Evolutionary conservation across 306 rosid species (phyloP).

Genomic region (Dryas drummondii): DNA sequence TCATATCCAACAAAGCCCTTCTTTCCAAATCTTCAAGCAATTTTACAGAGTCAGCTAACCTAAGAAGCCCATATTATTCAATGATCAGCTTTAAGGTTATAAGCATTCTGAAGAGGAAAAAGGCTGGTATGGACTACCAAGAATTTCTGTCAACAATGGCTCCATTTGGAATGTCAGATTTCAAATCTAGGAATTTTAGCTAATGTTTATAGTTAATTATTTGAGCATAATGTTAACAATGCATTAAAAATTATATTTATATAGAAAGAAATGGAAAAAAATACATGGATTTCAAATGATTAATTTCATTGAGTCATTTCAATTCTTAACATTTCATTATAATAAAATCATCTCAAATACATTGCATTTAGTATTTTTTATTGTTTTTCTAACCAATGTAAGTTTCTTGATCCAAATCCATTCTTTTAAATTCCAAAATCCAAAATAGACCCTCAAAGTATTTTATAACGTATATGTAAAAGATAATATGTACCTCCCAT

Average conservation of each 20-base stretch:
- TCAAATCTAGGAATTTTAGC: not conserved
- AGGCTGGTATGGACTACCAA: not conserved
- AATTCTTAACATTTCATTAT: not conserved
- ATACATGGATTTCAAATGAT: not conserved
- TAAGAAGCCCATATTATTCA: slow-evolving; percentile 37
- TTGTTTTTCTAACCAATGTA: not conserved
- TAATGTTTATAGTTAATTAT: not conserved
- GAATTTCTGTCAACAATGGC: not conserved
- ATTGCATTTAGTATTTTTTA: not conserved
- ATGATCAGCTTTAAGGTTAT: slow-evolving; percentile 26
- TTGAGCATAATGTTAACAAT: no score
- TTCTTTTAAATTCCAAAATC: not conserved
- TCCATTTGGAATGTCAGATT: not conserved
- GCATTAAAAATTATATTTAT: not conserved
- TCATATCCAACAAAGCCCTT: slow-evolving; percentile 77
- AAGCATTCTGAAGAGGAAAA: not conserved
- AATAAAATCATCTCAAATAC: not conserved
- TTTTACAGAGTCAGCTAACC: slow-evolving; percentile 64
- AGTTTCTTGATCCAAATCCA: not conserved
- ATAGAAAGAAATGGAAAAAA: not conserved
- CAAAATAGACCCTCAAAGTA: not conserved
- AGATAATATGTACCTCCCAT: slow-evolving; percentile 57
- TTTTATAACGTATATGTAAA: not conserved
- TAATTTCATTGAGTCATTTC: not conserved
- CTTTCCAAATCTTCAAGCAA: slow-evolving; percentile 80